Percentiles rank a stretch among this genome's conserved stretches.
Conservation (phyloP, 2,329 filamentous ascomycete species). For the Coleophoma cylindrospora region DNA sequence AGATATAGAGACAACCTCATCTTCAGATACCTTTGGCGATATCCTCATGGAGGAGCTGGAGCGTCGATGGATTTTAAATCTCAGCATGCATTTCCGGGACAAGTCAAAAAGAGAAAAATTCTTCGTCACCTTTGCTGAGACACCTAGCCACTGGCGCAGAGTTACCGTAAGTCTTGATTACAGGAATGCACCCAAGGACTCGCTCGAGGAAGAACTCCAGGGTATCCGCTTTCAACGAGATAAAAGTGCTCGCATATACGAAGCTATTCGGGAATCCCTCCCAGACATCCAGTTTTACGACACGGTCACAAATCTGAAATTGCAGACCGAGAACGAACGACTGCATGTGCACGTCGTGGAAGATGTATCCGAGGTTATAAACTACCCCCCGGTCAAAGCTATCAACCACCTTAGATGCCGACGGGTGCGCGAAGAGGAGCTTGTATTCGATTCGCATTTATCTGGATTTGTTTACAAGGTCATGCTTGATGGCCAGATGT, state of each 20-base stretch:
- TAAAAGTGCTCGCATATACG: slow-evolving; percentile 89
- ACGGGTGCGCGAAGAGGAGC: slow-evolving; percentile 64
- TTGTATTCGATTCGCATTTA: slow-evolving; percentile 86
- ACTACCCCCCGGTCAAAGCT: slow-evolving; percentile 69
- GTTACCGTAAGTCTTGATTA: slow-evolving; percentile 96
- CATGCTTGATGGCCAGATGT: slow-evolving; percentile 56
- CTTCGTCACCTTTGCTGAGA: slow-evolving; percentile 90
- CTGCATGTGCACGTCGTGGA: slow-evolving; percentile 98
- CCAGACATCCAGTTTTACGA: slow-evolving; percentile 94
- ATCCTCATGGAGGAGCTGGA: slow-evolving; percentile 79
- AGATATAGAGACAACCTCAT: slow-evolving; percentile 19
- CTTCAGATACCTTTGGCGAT: slow-evolving; percentile 43
- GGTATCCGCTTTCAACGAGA: slow-evolving; percentile 79
- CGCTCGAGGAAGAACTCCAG: slow-evolving; percentile 79
- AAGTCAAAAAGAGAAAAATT: slow-evolving; percentile 93
- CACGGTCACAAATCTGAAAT: slow-evolving; percentile 91
- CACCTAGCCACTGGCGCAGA: slow-evolving; percentile 72
- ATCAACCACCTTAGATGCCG: slow-evolving; percentile 68
- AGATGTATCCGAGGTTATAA: slow-evolving; percentile 82
- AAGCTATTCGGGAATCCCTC: slow-evolving; percentile 87
- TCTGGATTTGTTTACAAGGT: slow-evolving; percentile 98
- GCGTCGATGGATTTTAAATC: slow-evolving; percentile 87
- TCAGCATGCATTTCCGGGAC: slow-evolving; percentile 98
- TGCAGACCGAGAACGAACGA: slow-evolving; percentile 82
- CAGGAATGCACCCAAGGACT: slow-evolving; percentile 70